A percentile compares a stretch with the other conserved stretches of the same genome.
Conservation (phyloP, 1,284 basidiomycete species). For the Chalciporus sp. region DNA sequence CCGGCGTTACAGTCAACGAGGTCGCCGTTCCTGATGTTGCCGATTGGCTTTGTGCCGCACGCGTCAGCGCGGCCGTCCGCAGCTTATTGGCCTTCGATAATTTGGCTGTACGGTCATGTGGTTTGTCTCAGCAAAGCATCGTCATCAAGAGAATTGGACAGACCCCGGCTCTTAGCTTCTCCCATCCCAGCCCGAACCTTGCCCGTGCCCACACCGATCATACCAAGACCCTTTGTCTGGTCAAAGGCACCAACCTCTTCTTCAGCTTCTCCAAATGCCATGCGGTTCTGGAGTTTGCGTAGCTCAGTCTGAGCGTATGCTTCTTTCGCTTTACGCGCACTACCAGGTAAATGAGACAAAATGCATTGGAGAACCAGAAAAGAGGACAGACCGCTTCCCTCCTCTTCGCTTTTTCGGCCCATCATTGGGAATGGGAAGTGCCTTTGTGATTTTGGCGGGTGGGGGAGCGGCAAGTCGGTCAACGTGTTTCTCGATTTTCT, state of each 20-base stretch:
- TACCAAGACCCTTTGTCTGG: conserved; percentile 95
- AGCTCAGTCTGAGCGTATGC: conserved; percentile 96
- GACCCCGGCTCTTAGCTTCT: conserved; percentile 88
- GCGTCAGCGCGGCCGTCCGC: conserved; percentile 80
- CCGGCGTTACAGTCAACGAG: conserved; percentile 92
- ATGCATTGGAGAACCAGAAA: neutral
- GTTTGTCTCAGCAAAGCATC: conserved; percentile 5
- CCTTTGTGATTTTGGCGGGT: conserved; percentile 92
- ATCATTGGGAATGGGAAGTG: conserved; percentile 95
- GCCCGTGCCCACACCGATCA: conserved; percentile 87
- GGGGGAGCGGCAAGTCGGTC: conserved; percentile 93
- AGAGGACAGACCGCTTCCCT: conserved; percentile 74
- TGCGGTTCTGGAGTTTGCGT: conserved; percentile 94
- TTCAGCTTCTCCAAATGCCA: conserved; percentile 95
- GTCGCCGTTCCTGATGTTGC: conserved; percentile 85
- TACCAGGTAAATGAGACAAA: conserved; percentile 34
- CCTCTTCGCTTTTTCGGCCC: conserved; percentile 95
- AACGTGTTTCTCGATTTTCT: conserved; percentile 89
- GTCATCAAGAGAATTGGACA: conserved; percentile 1
- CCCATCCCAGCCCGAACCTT: conserved; percentile 85
- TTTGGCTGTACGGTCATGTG: conserved; percentile 64
- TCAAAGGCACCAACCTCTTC: conserved; percentile 96
- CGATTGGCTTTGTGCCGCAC: conserved; percentile 64
- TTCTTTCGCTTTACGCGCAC: conserved; percentile 96
- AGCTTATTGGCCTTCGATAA: conserved; percentile 96